phyloP scores from a whole-genome alignment of 805 yeast species.

The Cyberlindnera xishuangbannaensis region DNA sequence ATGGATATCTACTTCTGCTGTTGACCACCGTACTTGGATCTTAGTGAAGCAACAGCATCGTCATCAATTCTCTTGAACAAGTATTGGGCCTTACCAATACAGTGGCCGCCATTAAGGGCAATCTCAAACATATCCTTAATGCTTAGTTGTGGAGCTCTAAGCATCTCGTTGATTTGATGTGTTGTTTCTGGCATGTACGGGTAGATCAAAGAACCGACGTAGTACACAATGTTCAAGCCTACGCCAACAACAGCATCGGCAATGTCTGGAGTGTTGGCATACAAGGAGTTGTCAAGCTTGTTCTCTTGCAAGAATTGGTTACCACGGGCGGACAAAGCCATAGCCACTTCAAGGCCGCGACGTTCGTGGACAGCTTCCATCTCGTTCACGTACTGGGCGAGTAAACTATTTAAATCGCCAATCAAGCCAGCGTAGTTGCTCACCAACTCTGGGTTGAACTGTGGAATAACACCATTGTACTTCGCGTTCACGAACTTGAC shows the following conservation, averaged over 20 bases:
- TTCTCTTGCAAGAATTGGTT: conserved; percentile 94
- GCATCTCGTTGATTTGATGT: conserved; percentile 62
- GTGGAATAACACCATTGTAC: conserved; percentile 86
- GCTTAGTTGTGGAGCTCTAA: conserved; percentile 73
- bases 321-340: conserved; percentile 89
- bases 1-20: conserved; percentile 31
- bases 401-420: conserved; percentile 55
- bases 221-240: conserved; percentile 81
- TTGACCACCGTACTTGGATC: conserved; percentile 78
- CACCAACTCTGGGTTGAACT: conserved; percentile 43
- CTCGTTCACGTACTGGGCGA: conserved; percentile 56
- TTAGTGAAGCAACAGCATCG: conserved; percentile 81
- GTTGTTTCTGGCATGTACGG: conserved; percentile 92
- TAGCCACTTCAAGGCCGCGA: conserved; percentile 85
- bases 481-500: conserved; percentile 86
- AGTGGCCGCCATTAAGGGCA: conserved; percentile 72
- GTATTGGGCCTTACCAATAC: conserved; percentile 86
- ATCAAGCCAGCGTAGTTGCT: conserved; percentile 41
- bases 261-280: conserved; percentile 65
- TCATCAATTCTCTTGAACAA: conserved; percentile 90
- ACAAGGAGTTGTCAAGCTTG: conserved; percentile 85
- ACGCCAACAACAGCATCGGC: conserved; percentile 91
- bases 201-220: conserved; percentile 72
- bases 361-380: conserved; percentile 80
- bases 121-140: conserved; percentile 74